Conservation (phyloP, 148 eudicot genomes). For the Chenopodium album region DNA sequence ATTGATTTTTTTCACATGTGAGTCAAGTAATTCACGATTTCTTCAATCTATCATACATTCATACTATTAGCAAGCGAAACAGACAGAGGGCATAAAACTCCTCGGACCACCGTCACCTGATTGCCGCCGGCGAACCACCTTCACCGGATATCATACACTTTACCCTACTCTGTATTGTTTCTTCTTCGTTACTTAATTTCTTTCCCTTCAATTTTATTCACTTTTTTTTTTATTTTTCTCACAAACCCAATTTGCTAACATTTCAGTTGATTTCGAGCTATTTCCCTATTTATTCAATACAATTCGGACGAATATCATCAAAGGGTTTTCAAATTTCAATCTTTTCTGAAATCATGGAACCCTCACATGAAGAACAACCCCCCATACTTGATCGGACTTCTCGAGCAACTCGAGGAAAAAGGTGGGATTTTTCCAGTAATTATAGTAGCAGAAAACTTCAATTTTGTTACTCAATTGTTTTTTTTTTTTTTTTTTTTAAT, state of each 20-base stretch:
- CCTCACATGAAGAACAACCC: conserved; percentile 42
- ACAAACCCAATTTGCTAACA: neutral
- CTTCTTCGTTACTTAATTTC: no score
- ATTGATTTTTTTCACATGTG: no score
- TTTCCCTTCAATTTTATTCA: no score
- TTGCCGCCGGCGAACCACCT: no score
- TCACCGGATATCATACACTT: no score
- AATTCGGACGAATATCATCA: neutral
- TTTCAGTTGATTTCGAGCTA: neutral
- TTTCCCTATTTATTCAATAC: neutral
- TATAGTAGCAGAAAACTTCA: neutral
- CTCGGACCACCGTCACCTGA: no score
- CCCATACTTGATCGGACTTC: conserved; percentile 69
- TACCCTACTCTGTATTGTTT: no score
- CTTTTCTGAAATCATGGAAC: conserved; percentile 45
- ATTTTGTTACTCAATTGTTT: conserved; percentile 8
- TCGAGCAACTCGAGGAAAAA: conserved; percentile 83
- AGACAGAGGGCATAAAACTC: no score
- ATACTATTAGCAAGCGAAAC: no score
- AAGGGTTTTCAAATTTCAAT: neutral
- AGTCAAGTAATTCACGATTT: no score
- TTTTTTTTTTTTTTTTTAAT: neutral
- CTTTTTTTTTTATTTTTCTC: neutral
- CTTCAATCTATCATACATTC: no score
- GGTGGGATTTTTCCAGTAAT: conserved; percentile 33